These are phyloP conservation scores for Nicotiana sylvestris DNA, from an alignment of 257 asterid genomes.

Conservation along the genomic window DNA sequence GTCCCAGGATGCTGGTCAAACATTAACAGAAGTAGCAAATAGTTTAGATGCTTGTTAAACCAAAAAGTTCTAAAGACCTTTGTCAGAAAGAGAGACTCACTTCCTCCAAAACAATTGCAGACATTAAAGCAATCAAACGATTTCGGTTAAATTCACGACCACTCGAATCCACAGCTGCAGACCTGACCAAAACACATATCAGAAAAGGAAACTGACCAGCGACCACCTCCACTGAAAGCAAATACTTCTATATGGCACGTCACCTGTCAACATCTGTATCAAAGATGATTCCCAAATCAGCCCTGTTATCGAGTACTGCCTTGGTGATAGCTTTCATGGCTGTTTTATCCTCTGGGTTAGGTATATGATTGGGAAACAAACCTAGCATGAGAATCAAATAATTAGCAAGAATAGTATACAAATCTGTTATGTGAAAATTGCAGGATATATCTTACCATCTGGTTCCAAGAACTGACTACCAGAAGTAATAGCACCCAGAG, in stretches of 20 bases:
- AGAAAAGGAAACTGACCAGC: constrained; percentile 15
- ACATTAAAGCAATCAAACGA: constrained; percentile 88
- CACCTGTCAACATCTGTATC: constrained; percentile 99
- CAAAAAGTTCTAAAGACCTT: constrained; percentile 3
- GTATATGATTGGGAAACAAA: constrained; percentile 95
- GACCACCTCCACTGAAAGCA: constrained; percentile 5
- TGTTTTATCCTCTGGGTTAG: constrained; percentile 95
- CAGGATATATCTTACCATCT: constrained; percentile 60
- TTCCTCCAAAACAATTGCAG: constrained; percentile 96
- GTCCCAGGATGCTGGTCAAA: constrained; percentile 88
- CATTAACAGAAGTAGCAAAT: constrained; percentile 17
- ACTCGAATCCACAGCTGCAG: constrained; percentile 98
- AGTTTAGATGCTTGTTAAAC: constrained; percentile 19
- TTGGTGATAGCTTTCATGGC: constrained; percentile 90
- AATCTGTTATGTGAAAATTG: constrained; percentile 7
- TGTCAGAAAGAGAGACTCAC: constrained; percentile 36
- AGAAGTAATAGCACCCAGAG: constrained; percentile 87
- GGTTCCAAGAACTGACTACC: constrained; percentile 98
- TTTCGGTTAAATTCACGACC: constrained; percentile 88
- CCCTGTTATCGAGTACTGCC: constrained; percentile 78
- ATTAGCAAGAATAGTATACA: background rate
- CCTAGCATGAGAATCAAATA: constrained; percentile 42
- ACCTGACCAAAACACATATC: constrained; percentile 40
- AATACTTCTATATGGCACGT: constrained; percentile 9
- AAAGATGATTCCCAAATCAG: constrained; percentile 95